Evolutionary conservation across 805 yeast genomes (phyloP), one percentile per base, ranked within the genome.

Genomic region (Monosporozyma unispora): DNA sequence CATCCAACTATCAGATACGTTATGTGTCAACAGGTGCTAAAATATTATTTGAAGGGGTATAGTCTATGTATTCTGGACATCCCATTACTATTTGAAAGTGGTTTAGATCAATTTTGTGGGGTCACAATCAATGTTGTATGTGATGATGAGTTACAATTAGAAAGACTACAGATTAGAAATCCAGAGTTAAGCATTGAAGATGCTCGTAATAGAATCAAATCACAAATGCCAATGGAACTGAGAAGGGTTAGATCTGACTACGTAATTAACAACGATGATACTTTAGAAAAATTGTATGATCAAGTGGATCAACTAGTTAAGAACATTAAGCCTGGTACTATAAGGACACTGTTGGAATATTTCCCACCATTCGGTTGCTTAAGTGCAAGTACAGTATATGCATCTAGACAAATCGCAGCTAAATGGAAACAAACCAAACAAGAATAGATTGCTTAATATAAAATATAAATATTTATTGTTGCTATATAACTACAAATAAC

Each of bases 61-160:
- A 64, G 72, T 12, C 57, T 88, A 60, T 89, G 88, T 3, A 69
- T 93, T 0, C 66, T 93, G 45, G 99, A 93, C 60, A 91, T 95
- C 2, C 99, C 99, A 1, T 70, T 93, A 37, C 69, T 93, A 18
- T 93, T 87, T 65, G 99, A 93, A 64, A 76, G 88, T 33, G 78
- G 80, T 1, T 70, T 91, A 56, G 81, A 87, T 60, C 57, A 62
- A 44, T 68, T 83, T 22, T 91, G 98, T 62, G 95, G 93, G 0
- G 62, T 71, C 9, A 77, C 82, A 0, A 64, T 91, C 2, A 81
- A 86, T 14, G 87, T 90, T 0, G 66, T 82, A 0, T 85, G 95
- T 54, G 69, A 72, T 11, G 69, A 69, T 19, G 75, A 76, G 1
- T 50, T 66, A 1, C 97, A 93, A 62, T 54, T 84, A 37, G 68